Percentiles rank a stretch among this genome's conserved stretches.
These are phyloP conservation scores for Urochloa ruziziensis DNA, from an alignment of 176 grass and related monocot genomes.

Conservation along the genomic window DNA sequence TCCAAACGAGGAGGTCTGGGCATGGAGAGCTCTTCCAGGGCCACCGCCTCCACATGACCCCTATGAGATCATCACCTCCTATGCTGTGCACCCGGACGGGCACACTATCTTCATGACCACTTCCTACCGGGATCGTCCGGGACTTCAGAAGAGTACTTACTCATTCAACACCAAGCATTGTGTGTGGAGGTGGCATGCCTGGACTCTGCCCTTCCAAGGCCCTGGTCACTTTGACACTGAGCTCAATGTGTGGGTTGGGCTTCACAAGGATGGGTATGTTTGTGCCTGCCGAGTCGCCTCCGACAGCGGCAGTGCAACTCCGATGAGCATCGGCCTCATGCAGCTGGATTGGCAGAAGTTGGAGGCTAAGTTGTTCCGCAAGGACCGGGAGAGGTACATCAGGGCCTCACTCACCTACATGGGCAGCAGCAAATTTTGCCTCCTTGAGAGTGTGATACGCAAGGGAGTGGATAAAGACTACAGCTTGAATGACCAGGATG, in stretches of 20 bases:
- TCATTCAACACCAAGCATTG: background rate
- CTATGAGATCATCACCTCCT: background rate
- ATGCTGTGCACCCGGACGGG: slow-evolving; percentile 3
- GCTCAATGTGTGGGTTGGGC: background rate
- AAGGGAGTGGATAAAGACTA: background rate
- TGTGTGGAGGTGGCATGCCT: background rate
- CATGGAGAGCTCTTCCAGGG: background rate
- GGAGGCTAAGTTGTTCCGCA: background rate
- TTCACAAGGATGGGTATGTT: background rate
- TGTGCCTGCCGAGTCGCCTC: background rate
- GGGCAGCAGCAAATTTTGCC: background rate
- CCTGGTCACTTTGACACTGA: background rate
- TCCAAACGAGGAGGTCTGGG: background rate
- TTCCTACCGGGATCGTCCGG: background rate
- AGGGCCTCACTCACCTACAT: background rate
- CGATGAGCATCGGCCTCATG: background rate
- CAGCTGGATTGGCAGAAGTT: background rate
- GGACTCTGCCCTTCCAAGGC: slow-evolving; percentile 11
- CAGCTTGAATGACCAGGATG: background rate
- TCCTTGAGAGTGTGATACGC: background rate
- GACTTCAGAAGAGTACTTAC: background rate
- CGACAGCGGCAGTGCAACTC: background rate
- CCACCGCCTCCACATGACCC: background rate
- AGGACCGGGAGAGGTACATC: background rate
- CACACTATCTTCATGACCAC: slow-evolving; percentile 5